Evolutionary conservation across 2,329 filamentous ascomycete species (phyloP).

Genomic region (Colletotrichum aenigma): DNA sequence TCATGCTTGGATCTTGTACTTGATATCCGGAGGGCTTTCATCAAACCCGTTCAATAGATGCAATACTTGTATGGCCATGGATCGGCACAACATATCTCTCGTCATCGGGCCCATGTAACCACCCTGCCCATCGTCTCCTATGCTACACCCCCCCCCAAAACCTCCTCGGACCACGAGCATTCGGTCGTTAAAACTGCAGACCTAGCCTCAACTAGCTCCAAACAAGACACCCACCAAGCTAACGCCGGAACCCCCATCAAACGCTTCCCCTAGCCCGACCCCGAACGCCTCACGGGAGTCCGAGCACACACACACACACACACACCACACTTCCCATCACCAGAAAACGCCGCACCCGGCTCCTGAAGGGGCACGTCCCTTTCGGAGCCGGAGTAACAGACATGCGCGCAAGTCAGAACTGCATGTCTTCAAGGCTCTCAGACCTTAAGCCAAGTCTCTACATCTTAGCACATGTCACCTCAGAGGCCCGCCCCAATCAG

Average conservation of each 20-base stretch:
- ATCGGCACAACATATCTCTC: accelerated
- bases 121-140: not conserved
- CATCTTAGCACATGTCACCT: not conserved
- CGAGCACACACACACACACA: not conserved
- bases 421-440: not conserved
- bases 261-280: not conserved
- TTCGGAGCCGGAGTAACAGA: not conserved
- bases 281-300: not conserved
- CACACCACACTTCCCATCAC: not conserved
- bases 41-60: not conserved
- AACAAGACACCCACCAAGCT: not conserved
- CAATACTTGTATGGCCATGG: not conserved
- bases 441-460: not conserved
- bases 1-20: not conserved
- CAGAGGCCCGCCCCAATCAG: not conserved
- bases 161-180: not conserved
- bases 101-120: not conserved
- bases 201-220: not conserved
- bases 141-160: not conserved
- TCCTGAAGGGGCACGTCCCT: not conserved
- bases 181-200: not conserved
- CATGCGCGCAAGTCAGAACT: not conserved
- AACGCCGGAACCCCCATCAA: not conserved
- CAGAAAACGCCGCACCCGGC: not conserved
- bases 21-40: not conserved